These are phyloP conservation scores for Vigna trinervia DNA, from an alignment of 306 rosid genomes.

Conservation along the genomic window DNA sequence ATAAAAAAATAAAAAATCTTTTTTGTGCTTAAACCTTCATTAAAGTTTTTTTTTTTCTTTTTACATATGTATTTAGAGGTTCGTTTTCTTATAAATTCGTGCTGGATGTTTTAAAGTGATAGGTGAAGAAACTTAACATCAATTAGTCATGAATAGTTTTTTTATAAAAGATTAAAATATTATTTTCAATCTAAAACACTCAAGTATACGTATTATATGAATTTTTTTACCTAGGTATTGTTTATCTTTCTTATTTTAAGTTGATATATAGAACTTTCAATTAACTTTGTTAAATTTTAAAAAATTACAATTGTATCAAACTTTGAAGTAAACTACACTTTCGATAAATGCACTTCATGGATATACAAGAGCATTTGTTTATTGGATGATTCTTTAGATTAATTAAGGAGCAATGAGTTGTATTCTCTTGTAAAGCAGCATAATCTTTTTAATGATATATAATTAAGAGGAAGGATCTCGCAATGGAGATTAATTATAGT, in stretches of 20 bases:
- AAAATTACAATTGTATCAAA: not conserved
- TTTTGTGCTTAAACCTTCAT: not conserved
- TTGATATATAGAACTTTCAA: no score
- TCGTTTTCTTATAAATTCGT: no score
- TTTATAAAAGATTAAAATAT: no score
- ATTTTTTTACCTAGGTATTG: no score
- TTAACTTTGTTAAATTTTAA: no score
- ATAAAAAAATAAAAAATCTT: not conserved
- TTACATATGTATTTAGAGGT: not conserved
- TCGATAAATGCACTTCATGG: slow-evolving; percentile 2
- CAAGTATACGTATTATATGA: no score
- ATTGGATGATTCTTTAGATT: slow-evolving; percentile 18
- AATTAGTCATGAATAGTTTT: no score
- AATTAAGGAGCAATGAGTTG: slow-evolving; percentile 34
- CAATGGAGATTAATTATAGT: slow-evolving; percentile 47
- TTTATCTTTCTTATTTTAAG: no score
- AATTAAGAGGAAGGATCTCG: slow-evolving; percentile 43
- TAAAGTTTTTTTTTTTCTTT: not conserved
- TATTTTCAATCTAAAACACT: no score
- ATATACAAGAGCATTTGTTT: not conserved
- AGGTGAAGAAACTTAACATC: no score
- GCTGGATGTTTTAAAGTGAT: no score
- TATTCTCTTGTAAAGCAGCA: slow-evolving; percentile 40
- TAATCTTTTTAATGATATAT: slow-evolving; percentile 5
- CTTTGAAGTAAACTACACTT: not conserved